A percentile compares a stretch with the other conserved stretches of the same genome.
phyloP scores from a whole-genome alignment of 768 basidiomycete species.

The Russula olivacea region DNA sequence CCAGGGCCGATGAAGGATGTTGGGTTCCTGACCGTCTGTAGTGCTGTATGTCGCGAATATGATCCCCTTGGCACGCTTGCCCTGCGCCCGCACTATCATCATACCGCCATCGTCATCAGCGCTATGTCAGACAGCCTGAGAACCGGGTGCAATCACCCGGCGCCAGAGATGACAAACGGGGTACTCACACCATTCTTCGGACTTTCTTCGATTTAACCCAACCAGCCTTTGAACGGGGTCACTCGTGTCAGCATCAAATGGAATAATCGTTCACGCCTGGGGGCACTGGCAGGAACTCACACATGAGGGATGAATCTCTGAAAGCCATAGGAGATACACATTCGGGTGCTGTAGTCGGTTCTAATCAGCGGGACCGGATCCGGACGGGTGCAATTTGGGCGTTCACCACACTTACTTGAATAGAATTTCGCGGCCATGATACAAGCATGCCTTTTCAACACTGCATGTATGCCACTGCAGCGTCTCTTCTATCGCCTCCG shows the following conservation, averaged over 20 bases:
- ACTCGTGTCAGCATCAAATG: constrained; percentile 34
- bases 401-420: constrained; percentile 54
- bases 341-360: constrained; percentile 46
- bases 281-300: constrained; percentile 33
- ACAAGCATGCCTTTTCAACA: constrained; percentile 62
- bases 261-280: constrained; percentile 9
- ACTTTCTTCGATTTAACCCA: constrained; percentile 42
- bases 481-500: constrained; percentile 57
- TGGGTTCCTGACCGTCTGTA: constrained; percentile 42
- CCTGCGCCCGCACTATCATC: constrained; percentile 18
- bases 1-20: constrained; percentile 51
- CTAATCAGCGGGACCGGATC: constrained; percentile 14
- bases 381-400: not conserved
- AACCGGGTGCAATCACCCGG: constrained; percentile 19
- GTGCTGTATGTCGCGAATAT: constrained; percentile 51
- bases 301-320: constrained; percentile 57
- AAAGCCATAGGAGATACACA: constrained; percentile 66
- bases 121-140: not conserved
- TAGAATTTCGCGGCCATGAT: constrained; percentile 64
- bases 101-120: not conserved
- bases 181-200: constrained; percentile 60
- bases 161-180: not conserved
- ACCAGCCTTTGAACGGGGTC: constrained; percentile 25
- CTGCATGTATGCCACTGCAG: constrained; percentile 59
- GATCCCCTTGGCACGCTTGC: constrained; percentile 44